phyloP scores from a whole-genome alignment of 78 protist genomes.

The Diacronema lutheri region DNA sequence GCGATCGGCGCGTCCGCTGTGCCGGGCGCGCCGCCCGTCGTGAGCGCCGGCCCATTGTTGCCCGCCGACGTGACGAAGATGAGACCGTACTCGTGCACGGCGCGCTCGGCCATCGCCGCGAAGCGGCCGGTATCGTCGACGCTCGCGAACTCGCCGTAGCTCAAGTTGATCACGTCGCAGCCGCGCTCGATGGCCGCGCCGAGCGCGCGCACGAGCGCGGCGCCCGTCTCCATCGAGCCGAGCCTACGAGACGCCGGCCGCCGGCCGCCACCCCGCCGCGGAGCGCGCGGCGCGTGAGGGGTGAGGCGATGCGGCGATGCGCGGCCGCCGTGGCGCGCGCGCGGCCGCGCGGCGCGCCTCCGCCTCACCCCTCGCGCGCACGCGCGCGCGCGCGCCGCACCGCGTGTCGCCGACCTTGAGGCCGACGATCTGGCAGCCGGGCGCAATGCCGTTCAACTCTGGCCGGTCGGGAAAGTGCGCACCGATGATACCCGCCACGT shows the following conservation, averaged over 20 bases:
- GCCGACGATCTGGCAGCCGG: slow-evolving; percentile 63
- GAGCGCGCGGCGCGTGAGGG: no score
- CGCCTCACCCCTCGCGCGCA: no score
- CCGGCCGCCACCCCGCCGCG: no score
- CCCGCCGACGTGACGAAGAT: slow-evolving; percentile 35
- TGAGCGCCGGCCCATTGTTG: slow-evolving; percentile 72
- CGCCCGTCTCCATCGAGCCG: slow-evolving; percentile 63
- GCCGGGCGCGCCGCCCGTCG: slow-evolving; percentile 66
- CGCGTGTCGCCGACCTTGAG: slow-evolving; percentile 72
- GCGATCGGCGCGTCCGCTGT: slow-evolving; percentile 29
- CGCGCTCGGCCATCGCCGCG: not conserved
- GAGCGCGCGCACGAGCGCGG: slow-evolving; percentile 55
- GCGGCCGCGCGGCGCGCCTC: no score
- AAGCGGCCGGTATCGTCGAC: slow-evolving; percentile 31
- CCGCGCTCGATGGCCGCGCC: slow-evolving; percentile 27
- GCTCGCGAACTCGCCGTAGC: slow-evolving; percentile 53
- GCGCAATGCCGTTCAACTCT: slow-evolving; percentile 70
- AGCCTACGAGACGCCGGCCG: no score
- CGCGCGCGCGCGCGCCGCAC: no score
- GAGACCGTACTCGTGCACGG: slow-evolving; percentile 24
- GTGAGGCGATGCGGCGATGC: no score
- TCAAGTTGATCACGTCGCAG: slow-evolving; percentile 53
- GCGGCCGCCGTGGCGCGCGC: no score
- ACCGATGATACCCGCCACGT: slow-evolving; percentile 63
- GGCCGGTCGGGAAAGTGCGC: slow-evolving; percentile 56